Base-by-base conservation (phyloP, 2,329 filamentous ascomycete species). In the Colletotrichum kahawae region DNA sequence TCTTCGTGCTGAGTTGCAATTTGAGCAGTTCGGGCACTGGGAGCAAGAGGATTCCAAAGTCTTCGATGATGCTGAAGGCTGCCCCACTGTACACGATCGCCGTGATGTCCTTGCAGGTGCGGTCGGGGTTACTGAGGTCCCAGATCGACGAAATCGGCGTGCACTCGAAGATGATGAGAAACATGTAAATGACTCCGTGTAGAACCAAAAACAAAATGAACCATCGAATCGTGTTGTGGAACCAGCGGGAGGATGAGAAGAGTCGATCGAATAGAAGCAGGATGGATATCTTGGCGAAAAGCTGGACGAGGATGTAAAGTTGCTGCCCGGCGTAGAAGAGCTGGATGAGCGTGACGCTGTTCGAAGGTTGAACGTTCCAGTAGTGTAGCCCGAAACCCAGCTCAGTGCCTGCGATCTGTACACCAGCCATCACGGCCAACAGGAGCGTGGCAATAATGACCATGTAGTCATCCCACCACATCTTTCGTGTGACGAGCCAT, bases 281-380 rank as follows among this genome's bases (percentile, higher is more conserved):
- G 59, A 80, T 79, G 29, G 79, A 78, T 4, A 78, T 76, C 57
- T 80, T 80, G 10, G 79, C 77, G 9, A 75, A 64, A 6, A 77
- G 76, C 48, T 79, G 78, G 63, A 79, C 67, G 2, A 78, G 57
- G 2, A 77, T 76, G 64, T 80, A 81, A 27, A 80, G 72, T 38
- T 79, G 79, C 67, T 79, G 74, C 2, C 68, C 74, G 5, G 60
- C 71, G 51, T 76, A 78, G 48, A 78, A 77, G 3, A 78, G 57
- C 70, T 78, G 31, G 8, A 51, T 29, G 14, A 33, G 18, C 24
- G 29, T 54, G 18, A 71, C 14, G 16, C 71, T 68, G 14, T 70
- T 64, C 2, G 48, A 29, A 5, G 77, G 77, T 29, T 77, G 51
- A 6, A 79, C 74, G 62, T 79, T 75, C 78, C 78, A 79, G 66